A percentile compares a stretch with the other conserved stretches of the same genome.
Conservation (phyloP, 2,329 filamentous ascomycete species). For the Ophiocordyceps polyrhachis-furcata region DNA sequence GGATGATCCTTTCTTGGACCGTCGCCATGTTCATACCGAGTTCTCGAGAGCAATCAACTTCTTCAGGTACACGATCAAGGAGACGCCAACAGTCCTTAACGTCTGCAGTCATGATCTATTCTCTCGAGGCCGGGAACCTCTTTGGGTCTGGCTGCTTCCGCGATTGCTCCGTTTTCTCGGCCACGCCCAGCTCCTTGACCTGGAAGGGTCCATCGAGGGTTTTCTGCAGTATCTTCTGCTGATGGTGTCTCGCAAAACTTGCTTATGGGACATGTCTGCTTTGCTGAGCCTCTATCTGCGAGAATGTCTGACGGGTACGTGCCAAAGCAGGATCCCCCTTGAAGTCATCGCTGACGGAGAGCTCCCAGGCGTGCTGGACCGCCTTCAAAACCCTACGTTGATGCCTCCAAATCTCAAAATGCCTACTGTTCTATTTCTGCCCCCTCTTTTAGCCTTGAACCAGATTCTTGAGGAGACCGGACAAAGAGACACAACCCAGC, state of each 20-base stretch:
- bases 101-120: slow-evolving; percentile 22
- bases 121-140: slow-evolving; percentile 37
- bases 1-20: slow-evolving; percentile 49
- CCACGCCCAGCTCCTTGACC: slow-evolving; percentile 24
- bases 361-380: slow-evolving; percentile 13
- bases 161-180: slow-evolving; percentile 39
- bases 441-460: slow-evolving; percentile 18
- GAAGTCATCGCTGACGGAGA: slow-evolving; percentile 2
- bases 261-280: slow-evolving; percentile 28
- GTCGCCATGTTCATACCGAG: slow-evolving; percentile 35
- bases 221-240: slow-evolving; percentile 32
- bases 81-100: slow-evolving; percentile 51
- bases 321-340: slow-evolving; percentile 1
- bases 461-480: slow-evolving; percentile 13
- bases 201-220: slow-evolving; percentile 31
- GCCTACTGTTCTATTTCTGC: slow-evolving; percentile 15
- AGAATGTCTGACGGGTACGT: slow-evolving; percentile 23
- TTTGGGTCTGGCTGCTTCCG: slow-evolving; percentile 47
- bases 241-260: slow-evolving; percentile 21
- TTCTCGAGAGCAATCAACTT: slow-evolving; percentile 60
- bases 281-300: slow-evolving; percentile 29
- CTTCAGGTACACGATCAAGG: slow-evolving; percentile 53
- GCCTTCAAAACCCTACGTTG: slow-evolving; percentile 14
- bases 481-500: slow-evolving; percentile 7
- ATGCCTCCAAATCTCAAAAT: slow-evolving; percentile 11